Evolutionary conservation across 352 stramenopile genomes (phyloP), one percentile per base, ranked within the genome.

Genomic region (Pythium phragmiticola): DNA sequence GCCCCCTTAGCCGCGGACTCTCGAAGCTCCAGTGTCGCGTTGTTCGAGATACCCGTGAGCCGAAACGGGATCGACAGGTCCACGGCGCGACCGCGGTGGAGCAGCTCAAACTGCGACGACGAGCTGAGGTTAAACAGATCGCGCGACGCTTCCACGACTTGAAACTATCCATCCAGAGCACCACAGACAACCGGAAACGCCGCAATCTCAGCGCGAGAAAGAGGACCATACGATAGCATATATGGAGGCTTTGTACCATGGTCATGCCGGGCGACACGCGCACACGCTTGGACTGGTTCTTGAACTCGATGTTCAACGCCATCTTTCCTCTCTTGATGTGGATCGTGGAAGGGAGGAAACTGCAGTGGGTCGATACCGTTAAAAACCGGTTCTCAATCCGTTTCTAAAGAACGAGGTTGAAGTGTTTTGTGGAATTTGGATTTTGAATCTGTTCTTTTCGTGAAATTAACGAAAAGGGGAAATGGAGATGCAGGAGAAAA

Each of bases 11-110:
- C 66, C 23, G 72, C 68, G 3, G 81, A 53, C 41, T 72, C 74
- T n/a, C 69, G 70, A 36, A 96, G 49, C 66, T 96, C 83, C 21
- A 96, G 55, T 13, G 68, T 65, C 16, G 88, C 86, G 53, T 95
- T 95, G 64, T 92, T 92, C 37, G 88, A 92, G 23, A 96, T 78
- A 33, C 88, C 88, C 14, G 88, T 93, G 28, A 96, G 74, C 4
- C 86, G 83, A 56, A 96, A 96, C 36, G 88, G 86, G 47, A 94
- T 80, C 17, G 88, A 91, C 43, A 93, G 63, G 58, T 96, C 88
- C 19, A 96, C 68, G 8, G 76, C 47, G 14, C 70, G 78, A 42
- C 72, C 74, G 50, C 84, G 86, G 63, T 95, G 87, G 48, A 82
- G 56, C 17, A 96, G 74, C 62, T 93, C 75, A 56, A 70, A 88